Evolutionary conservation across 495 filamentous ascomycete genomes (phyloP), one percentile per base, ranked within the genome.

Genomic region (Xylaria telfairii): DNA sequence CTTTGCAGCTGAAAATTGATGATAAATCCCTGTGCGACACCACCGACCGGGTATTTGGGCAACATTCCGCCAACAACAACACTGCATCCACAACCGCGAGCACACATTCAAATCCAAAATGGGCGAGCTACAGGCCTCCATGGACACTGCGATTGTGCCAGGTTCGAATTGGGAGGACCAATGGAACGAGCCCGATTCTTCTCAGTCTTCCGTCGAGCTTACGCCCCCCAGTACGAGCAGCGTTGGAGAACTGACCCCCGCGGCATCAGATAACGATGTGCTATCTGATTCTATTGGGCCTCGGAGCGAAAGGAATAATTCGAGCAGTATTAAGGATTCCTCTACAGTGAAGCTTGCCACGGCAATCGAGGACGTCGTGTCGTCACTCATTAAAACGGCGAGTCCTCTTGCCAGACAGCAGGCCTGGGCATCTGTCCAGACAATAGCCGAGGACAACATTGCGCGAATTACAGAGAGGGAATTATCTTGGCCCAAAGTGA

Each of bases 211-310:
- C 2, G 19, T 65, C 44, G 44, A 65, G 44, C 44, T 30, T 65
- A 65, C 62, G n/a, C 61, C 61, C 4, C 62, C 62, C 3, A 65
- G 62, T 32, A 24, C 39, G 13, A 64, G 61, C 44, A 65, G 62
- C 17, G 37, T 65, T 51, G 62, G 44, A 49, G 62, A 51, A 30
- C 19, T 13, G 19, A 65, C 44, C 44, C 61, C 61, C 28, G 37
- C 61, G 60, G n/a, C n/a, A 13, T 64, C 41, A 5, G 61, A 64
- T n/a, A 34, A 47, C 17, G 61, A 64, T 32, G 42, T 26, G 39
- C 26, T 32, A 34, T 10, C 21, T 17, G 41, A 64, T 19, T 2
- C 17, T 30, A 64, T 47, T 64, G 39, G 61, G 41, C 37, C 10
- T 30, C 61, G 10, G 41, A 26, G 24, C 26, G 26, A 13, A n/a